Percentiles rank a stretch among this genome's conserved stretches.
Evolutionary conservation across 139 green algal genomes (phyloP).

Genomic region (Pseudopediastrum boryanum): DNA sequence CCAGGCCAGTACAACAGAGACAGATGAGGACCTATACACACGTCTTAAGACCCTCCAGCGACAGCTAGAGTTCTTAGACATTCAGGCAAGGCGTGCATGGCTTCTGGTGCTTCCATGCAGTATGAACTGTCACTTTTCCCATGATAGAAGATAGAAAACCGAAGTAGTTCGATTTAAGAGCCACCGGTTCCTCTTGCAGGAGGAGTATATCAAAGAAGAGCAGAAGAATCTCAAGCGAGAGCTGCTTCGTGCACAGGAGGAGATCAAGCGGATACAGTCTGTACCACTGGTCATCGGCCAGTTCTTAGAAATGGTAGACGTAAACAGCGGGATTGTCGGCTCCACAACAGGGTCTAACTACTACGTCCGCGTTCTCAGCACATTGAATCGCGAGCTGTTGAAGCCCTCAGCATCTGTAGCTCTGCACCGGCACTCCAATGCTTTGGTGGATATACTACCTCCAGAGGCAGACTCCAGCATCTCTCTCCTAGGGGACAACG

Average conservation of each 20-base stretch:
- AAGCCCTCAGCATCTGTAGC: constrained; percentile 95
- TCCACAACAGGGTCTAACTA: constrained; percentile 94
- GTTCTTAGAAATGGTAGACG: constrained; percentile 99
- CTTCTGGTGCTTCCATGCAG: too few relatives aligned
- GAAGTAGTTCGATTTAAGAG: too few relatives aligned
- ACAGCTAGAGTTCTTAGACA: constrained; percentile 97
- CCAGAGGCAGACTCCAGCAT: constrained; percentile 98
- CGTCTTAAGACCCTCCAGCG: constrained; percentile 92
- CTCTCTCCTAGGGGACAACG: constrained; percentile 88
- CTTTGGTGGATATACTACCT: constrained; percentile 97
- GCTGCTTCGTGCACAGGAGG: constrained; percentile 96
- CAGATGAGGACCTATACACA: constrained; percentile 82
- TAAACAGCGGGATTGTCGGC: constrained; percentile 95
- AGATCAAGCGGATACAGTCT: constrained; percentile 98
- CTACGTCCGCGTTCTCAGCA: constrained; percentile 95
- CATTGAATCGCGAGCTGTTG: constrained; percentile 96
- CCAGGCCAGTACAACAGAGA: not conserved
- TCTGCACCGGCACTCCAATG: constrained; percentile 97
- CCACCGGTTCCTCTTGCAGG: too few relatives aligned
- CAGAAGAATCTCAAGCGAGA: constrained; percentile 98
- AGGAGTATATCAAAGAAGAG: constrained; percentile 99
- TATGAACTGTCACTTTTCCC: too few relatives aligned
- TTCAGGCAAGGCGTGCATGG: too few relatives aligned
- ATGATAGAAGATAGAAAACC: too few relatives aligned
- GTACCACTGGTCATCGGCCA: constrained; percentile 99